Base-by-base conservation (phyloP, 805 yeast genomes). In the Candida maris region DNA sequence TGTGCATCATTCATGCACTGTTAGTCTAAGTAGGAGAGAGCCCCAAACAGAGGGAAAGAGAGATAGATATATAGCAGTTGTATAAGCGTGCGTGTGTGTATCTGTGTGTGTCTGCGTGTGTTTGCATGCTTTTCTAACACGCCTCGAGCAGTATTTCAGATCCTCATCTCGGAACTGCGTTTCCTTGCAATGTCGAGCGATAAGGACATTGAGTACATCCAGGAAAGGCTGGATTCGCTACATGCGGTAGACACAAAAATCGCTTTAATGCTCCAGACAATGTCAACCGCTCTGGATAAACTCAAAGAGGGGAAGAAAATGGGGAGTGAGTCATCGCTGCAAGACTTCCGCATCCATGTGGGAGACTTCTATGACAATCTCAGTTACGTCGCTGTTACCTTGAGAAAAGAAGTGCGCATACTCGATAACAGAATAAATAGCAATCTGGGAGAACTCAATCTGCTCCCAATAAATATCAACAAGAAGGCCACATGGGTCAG, bases 401-500 rank as follows among this genome's bases (percentile, higher is more conserved):
- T 85, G 22, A 65, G 88, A n/a, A 68, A 71, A 32, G 95, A 85
- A 49, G 76, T 85, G 29, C 75, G 76, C 51, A 50, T 72, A 10
- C 64, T 83, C 58, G 88, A 84, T 57, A 76, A 73, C 29, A 71
- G 72, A 48, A 71, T 69, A 22, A 79, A 76, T 8, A 71, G 68
- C 19, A 42, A 39, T 18, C 19, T 40, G 26, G 31, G 38, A 15
- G 46, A 38, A 14, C 38, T 49, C 12, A 48, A 73, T 63, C 72
- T 84, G 26, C 64, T 84, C 19, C 93, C 95, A 1, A 71, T 83
- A 3, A 69, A 72, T 27, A 74, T 84, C 17, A 82, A 80, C 34
- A 79, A 79, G 45, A 81, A 81, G 61, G 85, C 87, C 23, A 75
- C 85, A 4, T 70, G 74, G 62, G 70, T 81, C 19, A 87, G 88